Percentiles rank a stretch among this genome's conserved stretches.
Conservation (phyloP, 176 grass and related monocot genomes). For the Puccinellia tenuiflora region DNA sequence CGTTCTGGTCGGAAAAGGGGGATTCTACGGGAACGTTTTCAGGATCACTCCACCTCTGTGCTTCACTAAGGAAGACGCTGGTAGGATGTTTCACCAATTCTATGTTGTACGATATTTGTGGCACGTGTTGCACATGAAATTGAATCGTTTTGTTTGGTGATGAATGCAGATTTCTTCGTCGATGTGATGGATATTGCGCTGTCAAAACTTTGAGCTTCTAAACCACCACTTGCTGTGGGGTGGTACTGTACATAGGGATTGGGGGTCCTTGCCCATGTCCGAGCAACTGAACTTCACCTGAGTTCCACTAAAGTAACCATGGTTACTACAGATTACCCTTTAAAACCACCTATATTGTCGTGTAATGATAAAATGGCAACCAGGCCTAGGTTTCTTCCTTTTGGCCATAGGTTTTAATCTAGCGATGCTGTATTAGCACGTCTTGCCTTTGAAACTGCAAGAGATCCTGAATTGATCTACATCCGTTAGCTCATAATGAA, state of each 20-base stretch:
- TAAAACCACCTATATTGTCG: background rate
- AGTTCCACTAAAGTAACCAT: background rate
- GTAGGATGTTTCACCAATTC: background rate
- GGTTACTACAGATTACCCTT: background rate
- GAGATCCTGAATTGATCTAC: background rate
- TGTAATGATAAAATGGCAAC: background rate
- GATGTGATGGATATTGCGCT: slow-evolving; percentile 76
- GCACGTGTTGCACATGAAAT: no score
- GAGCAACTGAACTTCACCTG: background rate
- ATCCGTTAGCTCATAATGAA: background rate
- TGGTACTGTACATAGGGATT: background rate
- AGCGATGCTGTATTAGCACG: background rate
- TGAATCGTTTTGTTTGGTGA: background rate
- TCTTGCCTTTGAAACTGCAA: background rate
- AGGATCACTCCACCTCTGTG: slow-evolving; percentile 92
- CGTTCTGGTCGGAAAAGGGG: slow-evolving; percentile 91
- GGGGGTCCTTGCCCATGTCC: background rate
- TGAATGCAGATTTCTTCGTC: slow-evolving; percentile 68
- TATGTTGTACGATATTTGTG: background rate
- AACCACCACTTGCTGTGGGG: background rate
- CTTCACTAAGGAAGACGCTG: slow-evolving; percentile 91
- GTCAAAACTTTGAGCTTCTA: slow-evolving; percentile 60
- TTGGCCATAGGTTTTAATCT: background rate
- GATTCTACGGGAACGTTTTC: slow-evolving; percentile 94
- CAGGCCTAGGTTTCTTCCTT: background rate